A percentile compares a stretch with the other conserved stretches of the same genome.
Conservation (phyloP, 306 rosid genomes). For the Medicago truncatula region MtrunA17r5.0-ANR NC_053047.1:3540501-3541000, state of each 20-base stretch:
- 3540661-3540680: neutral
- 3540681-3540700: conserved; percentile 5
- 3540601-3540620: too few species aligned
- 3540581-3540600: too few species aligned
- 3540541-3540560: neutral
- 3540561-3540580: too few species aligned
- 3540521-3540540: too few species aligned
- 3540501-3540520: too few species aligned
- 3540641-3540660: neutral
- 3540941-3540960: too few species aligned
- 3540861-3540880: conserved; percentile 24
- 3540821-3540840: neutral
- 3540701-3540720: neutral
- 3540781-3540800: neutral
- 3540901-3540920: conserved; percentile 33
- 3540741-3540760: neutral
- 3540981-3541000: too few species aligned
- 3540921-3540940: conserved; percentile 1
- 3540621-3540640: neutral
- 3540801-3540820: conserved; percentile 15
- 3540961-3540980: too few species aligned
- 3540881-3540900: conserved; percentile 16
- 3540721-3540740: neutral
- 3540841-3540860: conserved; percentile 26
- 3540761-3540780: conserved; percentile 25